These are phyloP conservation scores for Solanum arcanum DNA, from an alignment of 257 asterid species.

Conservation along the genomic window DNA sequence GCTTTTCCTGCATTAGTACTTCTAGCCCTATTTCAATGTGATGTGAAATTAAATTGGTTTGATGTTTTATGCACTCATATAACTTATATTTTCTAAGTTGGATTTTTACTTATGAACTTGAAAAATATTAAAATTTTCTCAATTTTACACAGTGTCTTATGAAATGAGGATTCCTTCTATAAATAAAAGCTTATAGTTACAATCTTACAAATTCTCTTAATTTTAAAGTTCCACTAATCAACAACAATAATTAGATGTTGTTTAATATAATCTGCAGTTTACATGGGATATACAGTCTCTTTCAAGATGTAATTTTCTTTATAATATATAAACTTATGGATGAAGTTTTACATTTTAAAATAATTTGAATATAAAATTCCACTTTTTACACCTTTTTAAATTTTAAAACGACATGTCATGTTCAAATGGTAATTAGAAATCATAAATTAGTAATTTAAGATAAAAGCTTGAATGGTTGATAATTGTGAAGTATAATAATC, in stretches of 20 bases:
- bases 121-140: too few species aligned
- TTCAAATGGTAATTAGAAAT: not conserved
- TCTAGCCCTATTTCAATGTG: not conserved
- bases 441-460: not conserved
- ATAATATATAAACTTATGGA: too few species aligned
- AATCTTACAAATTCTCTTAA: not conserved
- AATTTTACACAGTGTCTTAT: not conserved
- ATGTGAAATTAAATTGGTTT: not conserved
- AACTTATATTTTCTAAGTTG: not conserved
- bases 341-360: not conserved
- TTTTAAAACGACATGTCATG: not conserved
- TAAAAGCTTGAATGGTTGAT: not conserved
- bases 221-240: not conserved
- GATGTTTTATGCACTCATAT: not conserved
- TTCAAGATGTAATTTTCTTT: too few species aligned
- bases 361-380: not conserved
- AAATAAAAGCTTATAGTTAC: not conserved
- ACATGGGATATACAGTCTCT: too few species aligned
- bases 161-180: not conserved
- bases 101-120: not conserved
- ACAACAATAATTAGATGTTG: too few species aligned
- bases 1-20: not conserved
- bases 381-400: too few species aligned
- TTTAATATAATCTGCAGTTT: too few species aligned
- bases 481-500: not conserved